These are phyloP conservation scores for Piper longum DNA, from an alignment of 164 flowering plant species.

Conservation along the genomic window DNA sequence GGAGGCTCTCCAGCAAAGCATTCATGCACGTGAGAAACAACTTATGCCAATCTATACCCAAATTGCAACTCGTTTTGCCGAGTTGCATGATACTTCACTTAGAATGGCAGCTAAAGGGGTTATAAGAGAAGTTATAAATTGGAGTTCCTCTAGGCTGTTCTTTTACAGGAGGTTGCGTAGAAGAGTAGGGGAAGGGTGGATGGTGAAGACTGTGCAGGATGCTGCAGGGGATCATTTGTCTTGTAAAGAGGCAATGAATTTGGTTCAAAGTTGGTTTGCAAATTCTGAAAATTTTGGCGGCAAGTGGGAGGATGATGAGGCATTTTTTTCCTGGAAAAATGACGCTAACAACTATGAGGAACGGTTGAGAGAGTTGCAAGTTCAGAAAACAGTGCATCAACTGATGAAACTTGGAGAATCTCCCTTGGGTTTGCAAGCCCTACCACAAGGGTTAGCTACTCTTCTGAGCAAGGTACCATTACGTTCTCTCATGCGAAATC, in stretches of 20 bases:
- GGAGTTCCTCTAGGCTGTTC: conserved; percentile 62
- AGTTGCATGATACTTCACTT: conserved; percentile 88
- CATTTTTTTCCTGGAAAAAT: conserved; percentile 74
- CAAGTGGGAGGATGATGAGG: conserved; percentile 65
- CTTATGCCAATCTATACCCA: conserved; percentile 87
- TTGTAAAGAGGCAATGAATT: conserved; percentile 42
- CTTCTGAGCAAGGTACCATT: conserved; percentile 66
- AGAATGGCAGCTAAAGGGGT: conserved; percentile 98
- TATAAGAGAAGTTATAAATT: conserved; percentile 63
- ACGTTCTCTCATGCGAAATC: not conserved
- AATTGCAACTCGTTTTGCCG: conserved; percentile 91
- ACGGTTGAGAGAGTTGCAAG: conserved; percentile 55
- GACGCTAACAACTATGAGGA: conserved; percentile 52
- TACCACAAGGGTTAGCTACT: conserved; percentile 75
- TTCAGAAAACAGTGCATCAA: conserved; percentile 57
- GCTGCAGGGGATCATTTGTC: conserved; percentile 75
- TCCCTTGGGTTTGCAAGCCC: conserved; percentile 56
- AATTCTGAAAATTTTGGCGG: conserved; percentile 28
- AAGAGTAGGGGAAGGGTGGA: conserved; percentile 58
- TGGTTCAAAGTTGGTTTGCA: conserved; percentile 68
- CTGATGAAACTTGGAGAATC: conserved; percentile 56
- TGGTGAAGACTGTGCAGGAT: conserved; percentile 11
- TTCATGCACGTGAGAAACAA: conserved; percentile 37
- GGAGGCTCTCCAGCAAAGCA: conserved; percentile 48
- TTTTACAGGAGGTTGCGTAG: conserved; percentile 67